Conservation (phyloP, 164 flowering plant species). For the Vitis labrusca region DNA sequence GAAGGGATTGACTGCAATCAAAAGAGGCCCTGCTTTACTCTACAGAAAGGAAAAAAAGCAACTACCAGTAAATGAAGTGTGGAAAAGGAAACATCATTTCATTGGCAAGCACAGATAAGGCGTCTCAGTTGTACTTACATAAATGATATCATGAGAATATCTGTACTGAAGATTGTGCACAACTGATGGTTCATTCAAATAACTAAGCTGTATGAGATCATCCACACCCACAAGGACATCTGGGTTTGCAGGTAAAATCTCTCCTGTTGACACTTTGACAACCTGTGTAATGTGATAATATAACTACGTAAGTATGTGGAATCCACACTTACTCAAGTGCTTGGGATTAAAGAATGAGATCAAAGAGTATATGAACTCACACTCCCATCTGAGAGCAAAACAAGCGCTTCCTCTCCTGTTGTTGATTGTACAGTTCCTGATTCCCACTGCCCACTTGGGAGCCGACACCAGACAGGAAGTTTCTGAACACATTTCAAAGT, state of each 20-base stretch:
- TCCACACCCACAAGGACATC: conserved; percentile 77
- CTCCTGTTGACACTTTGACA: conserved; percentile 48
- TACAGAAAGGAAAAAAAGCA: conserved; percentile 25
- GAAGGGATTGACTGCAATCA: conserved; percentile 93
- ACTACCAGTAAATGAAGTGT: conserved; percentile 10
- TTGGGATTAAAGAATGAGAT: not conserved
- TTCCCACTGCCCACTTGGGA: conserved; percentile 60
- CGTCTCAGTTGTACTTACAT: conserved; percentile 48
- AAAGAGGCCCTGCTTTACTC: conserved; percentile 96
- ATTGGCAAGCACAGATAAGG: not conserved
- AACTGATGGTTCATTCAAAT: conserved; percentile 96
- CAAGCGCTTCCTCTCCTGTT: conserved; percentile 54
- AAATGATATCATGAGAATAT: conserved; percentile 61
- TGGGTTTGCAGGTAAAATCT: conserved; percentile 88
- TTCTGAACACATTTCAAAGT: conserved; percentile 49
- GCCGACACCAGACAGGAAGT: conserved; percentile 84
- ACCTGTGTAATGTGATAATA: conserved; percentile 40
- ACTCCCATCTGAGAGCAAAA: conserved; percentile 61
- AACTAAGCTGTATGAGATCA: conserved; percentile 88
- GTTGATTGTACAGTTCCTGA: conserved; percentile 74
- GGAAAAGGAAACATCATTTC: not conserved
- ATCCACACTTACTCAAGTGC: not conserved
- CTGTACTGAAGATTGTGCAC: conserved; percentile 77
- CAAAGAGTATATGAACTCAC: conserved; percentile 46
- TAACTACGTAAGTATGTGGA: not conserved